A percentile compares a stretch with the other conserved stretches of the same genome.
These are phyloP conservation scores for Diutina scorzettiae DNA, from an alignment of 1,139 yeast species.

Conservation along the genomic window DNA sequence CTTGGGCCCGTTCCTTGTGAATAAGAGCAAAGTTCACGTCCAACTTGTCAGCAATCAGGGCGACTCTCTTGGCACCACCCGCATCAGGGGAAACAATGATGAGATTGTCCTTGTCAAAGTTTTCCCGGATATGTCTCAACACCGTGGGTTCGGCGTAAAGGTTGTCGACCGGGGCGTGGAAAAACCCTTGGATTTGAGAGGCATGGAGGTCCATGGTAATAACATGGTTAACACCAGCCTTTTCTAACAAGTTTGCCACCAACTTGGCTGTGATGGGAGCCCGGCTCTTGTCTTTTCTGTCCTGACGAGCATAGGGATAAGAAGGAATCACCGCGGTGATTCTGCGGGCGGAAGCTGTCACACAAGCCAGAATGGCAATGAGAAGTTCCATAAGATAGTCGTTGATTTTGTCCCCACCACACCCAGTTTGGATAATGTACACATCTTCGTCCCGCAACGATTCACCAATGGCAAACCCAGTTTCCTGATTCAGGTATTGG, in stretches of 20 bases:
- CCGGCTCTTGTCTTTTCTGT: conserved; percentile 87
- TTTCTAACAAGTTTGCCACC: conserved; percentile 88
- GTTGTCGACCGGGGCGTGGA: conserved; percentile 92
- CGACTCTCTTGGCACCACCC: conserved; percentile 98
- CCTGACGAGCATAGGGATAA: conserved; percentile 97
- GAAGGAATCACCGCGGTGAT: conserved; percentile 93
- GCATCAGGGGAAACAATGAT: conserved; percentile 96
- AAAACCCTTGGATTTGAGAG: conserved; percentile 94
- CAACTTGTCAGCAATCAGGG: conserved; percentile 83
- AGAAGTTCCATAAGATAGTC: conserved; percentile 80
- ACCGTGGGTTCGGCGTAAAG: conserved; percentile 93
- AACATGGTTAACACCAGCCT: conserved; percentile 95
- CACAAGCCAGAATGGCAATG: conserved; percentile 91
- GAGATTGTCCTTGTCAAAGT: conserved; percentile 48
- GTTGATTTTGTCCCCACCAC: conserved; percentile 37
- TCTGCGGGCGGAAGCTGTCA: conserved; percentile 88
- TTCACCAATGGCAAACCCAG: conserved; percentile 39
- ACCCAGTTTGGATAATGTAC: conserved; percentile 34
- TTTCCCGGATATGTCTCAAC: conserved; percentile 73
- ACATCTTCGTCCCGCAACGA: conserved; percentile 95
- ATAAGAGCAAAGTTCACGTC: conserved; percentile 92
- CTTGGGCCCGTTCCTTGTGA: conserved; percentile 92
- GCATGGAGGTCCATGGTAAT: conserved; percentile 98
- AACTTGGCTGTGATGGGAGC: conserved; percentile 97
- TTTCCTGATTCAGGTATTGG: conserved; percentile 51